Conservation (phyloP, 2,329 filamentous ascomycete genomes). For the Hypomyces perniciosus region DNA sequence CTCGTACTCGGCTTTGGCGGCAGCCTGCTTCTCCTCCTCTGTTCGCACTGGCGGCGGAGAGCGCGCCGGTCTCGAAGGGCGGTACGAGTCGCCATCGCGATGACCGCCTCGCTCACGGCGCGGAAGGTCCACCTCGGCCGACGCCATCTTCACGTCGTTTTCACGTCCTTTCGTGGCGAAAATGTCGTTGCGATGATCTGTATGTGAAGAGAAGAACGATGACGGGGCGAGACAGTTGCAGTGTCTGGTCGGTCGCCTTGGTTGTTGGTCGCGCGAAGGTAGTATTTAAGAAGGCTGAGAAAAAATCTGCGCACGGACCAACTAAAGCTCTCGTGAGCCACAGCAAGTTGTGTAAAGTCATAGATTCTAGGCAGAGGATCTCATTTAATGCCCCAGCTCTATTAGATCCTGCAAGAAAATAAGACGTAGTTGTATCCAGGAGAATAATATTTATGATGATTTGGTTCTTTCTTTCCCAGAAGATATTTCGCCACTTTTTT, state of each 20-base stretch:
- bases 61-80: slow-evolving; percentile 33
- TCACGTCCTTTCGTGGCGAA: no score
- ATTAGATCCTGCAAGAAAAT: no score
- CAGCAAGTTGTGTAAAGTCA: background rate
- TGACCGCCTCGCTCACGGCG: slow-evolving; percentile 32
- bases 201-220: no score
- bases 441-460: background rate
- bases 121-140: slow-evolving; percentile 37
- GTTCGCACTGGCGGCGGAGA: slow-evolving; percentile 40
- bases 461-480: background rate
- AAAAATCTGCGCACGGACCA: slow-evolving; percentile 23
- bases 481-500: no score
- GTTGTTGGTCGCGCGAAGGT: background rate
- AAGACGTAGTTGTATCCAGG: background rate
- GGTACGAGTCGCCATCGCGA: slow-evolving; percentile 41
- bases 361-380: no score
- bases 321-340: slow-evolving; percentile 2
- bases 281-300: slow-evolving; percentile 9
- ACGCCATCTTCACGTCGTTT: slow-evolving; percentile 33
- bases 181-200: no score
- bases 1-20: slow-evolving; percentile 87
- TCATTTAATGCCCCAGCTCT: no score
- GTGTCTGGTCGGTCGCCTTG: background rate
- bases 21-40: slow-evolving; percentile 80
- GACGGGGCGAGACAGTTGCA: background rate